These are phyloP conservation scores for Hypoxylon sp. DNA, from an alignment of 2,329 filamentous ascomycete genomes.

Conservation along the genomic window DNA sequence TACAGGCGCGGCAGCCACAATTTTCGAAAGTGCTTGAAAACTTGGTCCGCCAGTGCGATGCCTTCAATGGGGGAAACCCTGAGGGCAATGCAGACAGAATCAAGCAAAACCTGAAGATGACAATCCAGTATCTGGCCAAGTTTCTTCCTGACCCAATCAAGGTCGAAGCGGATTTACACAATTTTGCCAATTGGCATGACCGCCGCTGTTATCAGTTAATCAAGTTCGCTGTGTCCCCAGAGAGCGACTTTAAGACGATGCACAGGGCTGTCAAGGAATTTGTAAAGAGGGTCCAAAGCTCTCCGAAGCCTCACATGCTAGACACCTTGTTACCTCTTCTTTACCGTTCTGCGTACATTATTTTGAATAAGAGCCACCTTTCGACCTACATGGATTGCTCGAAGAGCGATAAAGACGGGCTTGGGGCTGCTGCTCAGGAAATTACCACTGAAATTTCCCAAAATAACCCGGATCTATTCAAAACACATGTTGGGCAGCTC, in stretches of 20 bases:
- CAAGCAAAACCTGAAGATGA: conserved; percentile 78
- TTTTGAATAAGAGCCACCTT: conserved; percentile 96
- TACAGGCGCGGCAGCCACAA: conserved; percentile 83
- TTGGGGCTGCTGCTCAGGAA: conserved; percentile 86
- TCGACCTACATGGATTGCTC: conserved; percentile 90
- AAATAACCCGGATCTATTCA: conserved; percentile 89
- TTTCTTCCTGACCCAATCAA: conserved; percentile 82
- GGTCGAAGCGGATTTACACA: conserved; percentile 83
- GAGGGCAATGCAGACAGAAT: conserved; percentile 78
- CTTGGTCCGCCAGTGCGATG: conserved; percentile 88
- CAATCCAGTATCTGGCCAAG: conserved; percentile 80
- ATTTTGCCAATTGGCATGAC: conserved; percentile 92
- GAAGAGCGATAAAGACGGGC: conserved; percentile 83
- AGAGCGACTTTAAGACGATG: conserved; percentile 93
- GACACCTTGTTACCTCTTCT: conserved; percentile 87
- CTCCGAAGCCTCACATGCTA: conserved; percentile 74
- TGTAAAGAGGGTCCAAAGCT: conserved; percentile 82
- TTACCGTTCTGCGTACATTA: conserved; percentile 85
- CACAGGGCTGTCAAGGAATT: conserved; percentile 92
- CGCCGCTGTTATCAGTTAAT: conserved; percentile 91
- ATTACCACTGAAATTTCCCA: conserved; percentile 93
- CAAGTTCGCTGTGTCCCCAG: conserved; percentile 84
- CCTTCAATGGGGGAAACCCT: conserved; percentile 89
- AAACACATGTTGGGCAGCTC: conserved; percentile 90
- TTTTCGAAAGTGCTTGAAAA: conserved; percentile 80